These are phyloP conservation scores for Heterobasidion parviporum DNA, from an alignment of 1,284 basidiomycete genomes.

Conservation along the genomic window DNA sequence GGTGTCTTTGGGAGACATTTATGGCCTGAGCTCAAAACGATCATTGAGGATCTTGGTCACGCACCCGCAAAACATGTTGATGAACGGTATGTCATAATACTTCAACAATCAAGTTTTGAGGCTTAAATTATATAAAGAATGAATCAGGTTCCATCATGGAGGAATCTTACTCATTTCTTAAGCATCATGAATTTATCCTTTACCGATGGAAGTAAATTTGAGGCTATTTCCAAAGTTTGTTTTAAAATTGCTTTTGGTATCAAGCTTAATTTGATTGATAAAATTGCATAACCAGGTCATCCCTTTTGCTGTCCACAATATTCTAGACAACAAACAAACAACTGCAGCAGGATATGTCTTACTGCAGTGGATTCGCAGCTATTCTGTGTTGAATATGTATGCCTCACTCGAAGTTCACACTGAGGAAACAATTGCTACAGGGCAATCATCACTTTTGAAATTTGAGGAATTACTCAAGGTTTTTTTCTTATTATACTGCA, in stretches of 20 bases:
- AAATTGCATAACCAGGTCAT: too few relatives aligned
- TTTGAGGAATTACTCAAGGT: conserved; percentile 17
- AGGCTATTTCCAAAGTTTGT: conserved; percentile 9
- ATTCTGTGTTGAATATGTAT: conserved; percentile 23
- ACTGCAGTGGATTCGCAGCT: conserved; percentile 19
- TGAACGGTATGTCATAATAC: too few relatives aligned
- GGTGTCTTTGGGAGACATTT: too few relatives aligned
- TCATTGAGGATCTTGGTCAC: too few relatives aligned
- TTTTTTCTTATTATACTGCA: not conserved
- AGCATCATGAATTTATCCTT: conserved; percentile 21
- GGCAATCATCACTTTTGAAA: conserved; percentile 11
- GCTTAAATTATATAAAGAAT: too few relatives aligned
- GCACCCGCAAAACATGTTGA: too few relatives aligned
- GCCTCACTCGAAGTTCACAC: conserved; percentile 24
- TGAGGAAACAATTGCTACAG: conserved; percentile 17
- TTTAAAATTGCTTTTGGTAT: conserved; percentile 7
- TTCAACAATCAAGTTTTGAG: too few relatives aligned
- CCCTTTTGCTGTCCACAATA: conserved; percentile 22
- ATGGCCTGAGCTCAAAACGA: too few relatives aligned
- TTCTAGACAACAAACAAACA: conserved; percentile 11
- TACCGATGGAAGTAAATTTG: conserved; percentile 27
- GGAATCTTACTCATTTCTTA: conserved; percentile 26
- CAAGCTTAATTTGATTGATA: too few relatives aligned
- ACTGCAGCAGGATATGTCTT: conserved; percentile 13
- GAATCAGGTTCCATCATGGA: conserved; percentile 15